Conservation (phyloP, 2,329 filamentous ascomycete genomes). For the Nothophaeocryptopus gaeumannii region DNA sequence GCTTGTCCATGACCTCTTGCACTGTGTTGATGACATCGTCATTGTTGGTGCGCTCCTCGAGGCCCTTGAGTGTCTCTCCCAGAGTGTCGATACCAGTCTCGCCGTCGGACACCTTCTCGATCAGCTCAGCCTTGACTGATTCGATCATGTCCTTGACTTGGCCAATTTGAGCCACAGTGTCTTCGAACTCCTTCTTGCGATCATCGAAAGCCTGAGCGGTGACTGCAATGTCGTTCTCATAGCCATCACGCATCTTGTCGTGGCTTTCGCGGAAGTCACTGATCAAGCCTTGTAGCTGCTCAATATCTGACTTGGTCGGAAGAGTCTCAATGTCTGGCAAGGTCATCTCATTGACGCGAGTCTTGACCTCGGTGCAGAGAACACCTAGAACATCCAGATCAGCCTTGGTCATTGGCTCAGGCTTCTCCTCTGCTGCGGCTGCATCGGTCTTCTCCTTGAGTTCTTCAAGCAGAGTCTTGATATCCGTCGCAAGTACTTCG, state of each 20-base stretch:
- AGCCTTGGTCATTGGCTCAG: slow-evolving; percentile 68
- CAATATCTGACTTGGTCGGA: slow-evolving; percentile 73
- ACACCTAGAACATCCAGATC: slow-evolving; percentile 78
- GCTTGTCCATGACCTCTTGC: slow-evolving; percentile 64
- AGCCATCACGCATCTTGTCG: slow-evolving; percentile 68
- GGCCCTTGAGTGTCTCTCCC: slow-evolving; percentile 60
- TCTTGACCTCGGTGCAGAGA: slow-evolving; percentile 81
- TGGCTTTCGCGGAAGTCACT: slow-evolving; percentile 56
- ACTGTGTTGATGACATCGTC: slow-evolving; percentile 46
- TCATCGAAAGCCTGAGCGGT: slow-evolving; percentile 79
- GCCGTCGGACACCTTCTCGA: slow-evolving; percentile 73
- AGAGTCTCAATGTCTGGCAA: slow-evolving; percentile 68
- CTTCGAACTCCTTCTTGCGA: slow-evolving; percentile 77
- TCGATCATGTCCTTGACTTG: slow-evolving; percentile 76
- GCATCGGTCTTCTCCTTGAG: slow-evolving; percentile 43
- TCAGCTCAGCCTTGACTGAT: slow-evolving; percentile 73
- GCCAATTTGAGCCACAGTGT: slow-evolving; percentile 71
- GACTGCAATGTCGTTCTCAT: slow-evolving; percentile 68
- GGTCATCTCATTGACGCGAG: slow-evolving; percentile 69
- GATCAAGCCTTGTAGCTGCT: slow-evolving; percentile 56
- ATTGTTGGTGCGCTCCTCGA: slow-evolving; percentile 64
- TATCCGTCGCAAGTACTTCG: slow-evolving; percentile 74
- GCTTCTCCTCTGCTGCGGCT: slow-evolving; percentile 45
- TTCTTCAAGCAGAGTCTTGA: slow-evolving; percentile 74
- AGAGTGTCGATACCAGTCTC: slow-evolving; percentile 60